Percentiles rank a stretch among this genome's conserved stretches.
These are phyloP conservation scores for Magnaporthiopsis incrustans DNA, from an alignment of 2,329 filamentous ascomycete genomes.

Conservation along the genomic window DNA sequence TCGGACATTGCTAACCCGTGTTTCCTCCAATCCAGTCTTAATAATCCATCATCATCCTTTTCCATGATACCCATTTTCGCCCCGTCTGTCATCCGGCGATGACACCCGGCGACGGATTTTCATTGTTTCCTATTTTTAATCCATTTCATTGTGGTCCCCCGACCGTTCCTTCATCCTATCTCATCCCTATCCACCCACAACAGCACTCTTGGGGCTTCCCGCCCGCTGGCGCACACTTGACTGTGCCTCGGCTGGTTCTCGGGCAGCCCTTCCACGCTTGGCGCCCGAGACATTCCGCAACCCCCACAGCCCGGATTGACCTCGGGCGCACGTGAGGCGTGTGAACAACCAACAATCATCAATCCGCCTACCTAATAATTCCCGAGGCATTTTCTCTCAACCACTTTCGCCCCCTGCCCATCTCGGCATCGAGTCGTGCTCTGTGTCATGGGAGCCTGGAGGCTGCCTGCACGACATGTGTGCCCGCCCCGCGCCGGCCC, in stretches of 20 bases:
- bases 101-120: background rate
- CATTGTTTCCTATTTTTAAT: background rate
- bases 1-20: constrained; percentile 4
- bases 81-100: background rate
- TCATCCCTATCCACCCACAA: background rate
- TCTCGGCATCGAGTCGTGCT: too few species aligned
- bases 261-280: background rate
- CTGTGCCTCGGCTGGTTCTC: background rate
- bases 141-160: background rate
- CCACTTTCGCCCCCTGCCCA: too few species aligned
- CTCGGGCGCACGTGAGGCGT: background rate
- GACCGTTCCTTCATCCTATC: background rate
- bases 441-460: too few species aligned
- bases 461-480: too few species aligned
- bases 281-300: background rate
- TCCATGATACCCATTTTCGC: background rate
- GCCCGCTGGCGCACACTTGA: background rate
- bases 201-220: background rate
- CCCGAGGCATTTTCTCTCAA: background rate
- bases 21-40: background rate
- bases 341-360: background rate
- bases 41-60: constrained; percentile 1
- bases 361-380: background rate
- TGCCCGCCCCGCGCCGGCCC: too few species aligned
- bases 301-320: background rate